phyloP scores from a whole-genome alignment of 352 stramenopile species.

The Globisporangium polare region DNA sequence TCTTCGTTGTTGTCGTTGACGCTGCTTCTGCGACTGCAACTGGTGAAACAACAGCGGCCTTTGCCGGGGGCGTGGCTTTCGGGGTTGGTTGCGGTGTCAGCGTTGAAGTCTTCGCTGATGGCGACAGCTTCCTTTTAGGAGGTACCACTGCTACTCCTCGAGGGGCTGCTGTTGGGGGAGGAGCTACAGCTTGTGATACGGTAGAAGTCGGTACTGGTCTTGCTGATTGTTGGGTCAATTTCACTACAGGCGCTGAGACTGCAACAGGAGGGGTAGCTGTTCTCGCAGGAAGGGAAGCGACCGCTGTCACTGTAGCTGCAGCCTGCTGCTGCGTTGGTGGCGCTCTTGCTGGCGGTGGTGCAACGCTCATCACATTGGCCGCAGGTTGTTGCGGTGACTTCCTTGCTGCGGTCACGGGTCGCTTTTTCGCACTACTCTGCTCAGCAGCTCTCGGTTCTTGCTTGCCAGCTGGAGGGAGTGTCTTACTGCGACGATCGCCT shows the following conservation, averaged over 20 bases:
- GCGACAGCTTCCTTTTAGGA: neutral
- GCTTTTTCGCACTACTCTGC: neutral
- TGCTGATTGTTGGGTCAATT: neutral
- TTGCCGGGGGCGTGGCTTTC: no score
- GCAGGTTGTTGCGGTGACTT: neutral
- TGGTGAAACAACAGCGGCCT: no score
- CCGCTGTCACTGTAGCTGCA: neutral
- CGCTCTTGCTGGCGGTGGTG: neutral
- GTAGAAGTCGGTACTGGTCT: neutral
- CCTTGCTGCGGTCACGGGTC: neutral
- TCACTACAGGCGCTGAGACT: neutral
- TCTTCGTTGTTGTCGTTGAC: no score
- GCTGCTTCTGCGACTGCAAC: no score
- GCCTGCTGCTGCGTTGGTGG: neutral
- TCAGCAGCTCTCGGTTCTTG: neutral
- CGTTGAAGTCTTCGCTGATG: neutral
- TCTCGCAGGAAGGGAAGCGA: neutral
- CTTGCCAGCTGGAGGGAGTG: neutral
- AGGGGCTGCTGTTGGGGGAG: neutral
- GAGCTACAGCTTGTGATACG: neutral
- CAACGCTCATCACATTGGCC: neutral
- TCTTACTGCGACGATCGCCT: neutral
- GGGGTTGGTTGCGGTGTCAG: neutral
- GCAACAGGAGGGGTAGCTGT: neutral
- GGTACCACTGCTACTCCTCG: neutral